Conservation (phyloP, 345 rosid genomes). For the Populus davidiana region DNA sequence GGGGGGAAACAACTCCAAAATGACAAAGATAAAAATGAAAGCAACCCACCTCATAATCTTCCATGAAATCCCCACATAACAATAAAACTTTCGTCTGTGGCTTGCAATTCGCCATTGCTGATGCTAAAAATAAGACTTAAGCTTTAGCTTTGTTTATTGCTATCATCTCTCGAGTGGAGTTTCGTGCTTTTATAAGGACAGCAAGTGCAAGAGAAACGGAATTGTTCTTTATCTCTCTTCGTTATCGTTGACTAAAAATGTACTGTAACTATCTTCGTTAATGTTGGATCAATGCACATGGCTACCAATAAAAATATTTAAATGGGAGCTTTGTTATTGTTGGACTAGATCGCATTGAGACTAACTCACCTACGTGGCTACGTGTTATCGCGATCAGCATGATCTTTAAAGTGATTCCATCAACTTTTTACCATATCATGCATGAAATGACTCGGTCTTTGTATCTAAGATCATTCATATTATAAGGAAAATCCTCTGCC, state of each 20-base stretch:
- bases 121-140: not conserved
- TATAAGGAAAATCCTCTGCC: no score
- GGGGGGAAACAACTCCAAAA: no score
- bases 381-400: no score
- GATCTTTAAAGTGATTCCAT: no score
- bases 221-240: not conserved
- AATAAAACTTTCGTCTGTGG: conserved; percentile 43
- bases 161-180: not conserved
- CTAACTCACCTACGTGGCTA: no score
- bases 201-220: not conserved
- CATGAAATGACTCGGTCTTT: no score
- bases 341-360: not conserved
- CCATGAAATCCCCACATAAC: conserved; percentile 80
- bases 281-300: not conserved
- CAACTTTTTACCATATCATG: no score
- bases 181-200: not conserved
- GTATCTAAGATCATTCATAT: no score
- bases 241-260: not conserved
- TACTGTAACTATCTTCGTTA: not conserved
- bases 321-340: not conserved
- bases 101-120: conserved; percentile 40
- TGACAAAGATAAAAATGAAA: not conserved
- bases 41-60: conserved; percentile 57
- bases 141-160: not conserved
- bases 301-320: not conserved